A percentile compares a stretch with the other conserved stretches of the same genome.
Conservation (phyloP, 306 rosid genomes). For the Erythrophleum fordii region DNA sequence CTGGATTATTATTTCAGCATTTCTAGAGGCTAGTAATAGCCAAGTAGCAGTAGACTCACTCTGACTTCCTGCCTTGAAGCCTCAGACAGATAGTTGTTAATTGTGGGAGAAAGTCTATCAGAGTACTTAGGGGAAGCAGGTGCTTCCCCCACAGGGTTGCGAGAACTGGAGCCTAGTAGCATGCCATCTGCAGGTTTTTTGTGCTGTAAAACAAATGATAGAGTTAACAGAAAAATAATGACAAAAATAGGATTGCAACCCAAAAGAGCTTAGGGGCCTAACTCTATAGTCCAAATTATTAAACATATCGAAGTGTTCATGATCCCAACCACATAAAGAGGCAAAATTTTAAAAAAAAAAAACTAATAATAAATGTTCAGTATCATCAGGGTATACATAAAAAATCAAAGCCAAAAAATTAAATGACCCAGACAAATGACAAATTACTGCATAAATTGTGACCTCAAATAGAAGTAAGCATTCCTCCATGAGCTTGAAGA, state of each 20-base stretch:
- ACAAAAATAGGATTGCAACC: conserved; percentile 16
- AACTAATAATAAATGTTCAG: background rate
- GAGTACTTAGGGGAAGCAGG: conserved; percentile 96
- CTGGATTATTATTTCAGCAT: background rate
- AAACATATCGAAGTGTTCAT: background rate
- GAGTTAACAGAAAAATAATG: conserved; percentile 31
- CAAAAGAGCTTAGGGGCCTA: background rate
- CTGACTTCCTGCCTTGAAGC: conserved; percentile 98
- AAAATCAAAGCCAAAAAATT: conserved; percentile 7
- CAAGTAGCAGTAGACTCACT: conserved; percentile 60
- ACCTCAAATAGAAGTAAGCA: conserved; percentile 92
- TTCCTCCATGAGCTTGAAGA: conserved; percentile 98
- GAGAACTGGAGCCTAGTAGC: conserved; percentile 95
- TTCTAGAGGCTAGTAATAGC: conserved; percentile 14
- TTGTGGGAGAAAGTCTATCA: conserved; percentile 94
- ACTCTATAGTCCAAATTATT: background rate
- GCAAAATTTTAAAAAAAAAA: background rate
- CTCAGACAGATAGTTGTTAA: conserved; percentile 94
- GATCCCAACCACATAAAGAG: background rate
- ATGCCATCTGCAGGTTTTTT: conserved; percentile 91
- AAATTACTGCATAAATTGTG: conserved; percentile 35
- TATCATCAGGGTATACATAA: background rate
- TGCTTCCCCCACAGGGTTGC: conserved; percentile 84
- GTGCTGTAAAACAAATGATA: conserved; percentile 71
- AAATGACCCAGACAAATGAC: conserved; percentile 21